A percentile compares a stretch with the other conserved stretches of the same genome.
Conservation (phyloP, 2,329 filamentous ascomycete species). For the Aspergillus bombycis region DNA sequence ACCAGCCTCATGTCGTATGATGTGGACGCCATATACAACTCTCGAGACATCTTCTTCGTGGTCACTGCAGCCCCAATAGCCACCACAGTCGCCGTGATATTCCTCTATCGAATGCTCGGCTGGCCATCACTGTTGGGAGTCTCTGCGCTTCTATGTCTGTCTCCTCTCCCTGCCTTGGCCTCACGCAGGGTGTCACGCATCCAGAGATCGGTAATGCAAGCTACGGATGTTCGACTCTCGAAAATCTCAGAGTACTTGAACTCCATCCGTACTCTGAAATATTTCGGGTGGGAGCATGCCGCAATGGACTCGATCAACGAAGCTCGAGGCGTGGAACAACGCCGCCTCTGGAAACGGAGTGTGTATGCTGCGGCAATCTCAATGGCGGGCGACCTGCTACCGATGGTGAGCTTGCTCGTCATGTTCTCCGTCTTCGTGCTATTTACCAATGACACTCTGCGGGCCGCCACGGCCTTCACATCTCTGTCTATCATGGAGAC, state of each 20-base stretch:
- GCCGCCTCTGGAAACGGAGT: conserved; percentile 57
- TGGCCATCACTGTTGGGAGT: conserved; percentile 61
- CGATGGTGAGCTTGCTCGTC: conserved; percentile 55
- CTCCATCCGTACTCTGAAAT: conserved; percentile 63
- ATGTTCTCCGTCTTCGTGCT: conserved; percentile 59
- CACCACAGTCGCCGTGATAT: conserved; percentile 53
- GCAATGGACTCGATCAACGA: conserved; percentile 56
- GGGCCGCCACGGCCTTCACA: conserved; percentile 62
- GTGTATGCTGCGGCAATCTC: conserved; percentile 47
- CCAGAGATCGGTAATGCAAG: conserved; percentile 57
- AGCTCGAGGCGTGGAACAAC: conserved; percentile 56
- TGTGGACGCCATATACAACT: conserved; percentile 57
- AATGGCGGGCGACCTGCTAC: conserved; percentile 57
- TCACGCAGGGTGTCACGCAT: conserved; percentile 55
- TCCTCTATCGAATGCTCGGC: conserved; percentile 59
- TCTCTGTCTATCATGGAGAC: conserved; percentile 58
- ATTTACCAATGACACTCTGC: conserved; percentile 52
- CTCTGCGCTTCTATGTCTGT: conserved; percentile 50
- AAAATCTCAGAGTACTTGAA: conserved; percentile 61
- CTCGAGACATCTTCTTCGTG: conserved; percentile 56
- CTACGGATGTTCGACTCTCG: conserved; percentile 61
- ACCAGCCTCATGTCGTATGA: conserved; percentile 64
- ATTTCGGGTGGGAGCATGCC: conserved; percentile 63
- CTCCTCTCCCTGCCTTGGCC: conserved; percentile 56
- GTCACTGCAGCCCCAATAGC: conserved; percentile 52